Evolutionary conservation across 441 rosid species (phyloP), one percentile per base, ranked within the genome.

Genomic region (Melastoma candidum): DNA sequence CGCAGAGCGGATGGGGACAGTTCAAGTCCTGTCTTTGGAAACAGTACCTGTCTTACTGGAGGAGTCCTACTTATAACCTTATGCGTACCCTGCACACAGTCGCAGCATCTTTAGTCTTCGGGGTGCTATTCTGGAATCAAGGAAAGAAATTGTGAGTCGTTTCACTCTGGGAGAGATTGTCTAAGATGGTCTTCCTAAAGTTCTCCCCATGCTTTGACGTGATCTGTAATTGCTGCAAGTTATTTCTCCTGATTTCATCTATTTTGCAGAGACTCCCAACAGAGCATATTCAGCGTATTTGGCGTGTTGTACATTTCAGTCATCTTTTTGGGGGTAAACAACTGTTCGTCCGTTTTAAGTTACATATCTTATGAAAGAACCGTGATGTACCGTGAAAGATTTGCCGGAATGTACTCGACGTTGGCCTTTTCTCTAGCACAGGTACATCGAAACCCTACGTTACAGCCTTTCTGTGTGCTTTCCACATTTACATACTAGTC

Each of bases 21-120:
- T 77, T 82, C 67, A 82, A 74, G 32, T 67, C 73, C 51, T 84
- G 87, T 61, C 55, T 82, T 0, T 85, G 94, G 94, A 85, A 85
- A 58, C 83, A 65, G 59, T 24, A 61, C 45, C 63, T 70, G 39
- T 73, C 94, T 25, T 79, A 85, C 54, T 84, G 94, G 89, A 80
- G 89, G 68, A 84, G 77, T 49, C 89, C 86, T 24, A 29, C 72
- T 6, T 80, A 80, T 71, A 80, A 82, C 66, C 57, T 85, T 55
- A 52, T 13, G 57, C 75, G 87, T 4, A 54, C 74, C 2, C 1
- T 50, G 46, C 71, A 58, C 46, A 66, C 69, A 0, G 0, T 76
- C 0, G 47, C 44, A 26, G 47, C 79, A 25, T 76, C 89, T 55
- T n/a, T 78, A 24, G 49, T 80, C 49, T 67, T 80, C 27, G 94